Evolutionary conservation across 1,284 basidiomycete genomes (phyloP).

Genomic region (Thelephora terrestris): DNA sequence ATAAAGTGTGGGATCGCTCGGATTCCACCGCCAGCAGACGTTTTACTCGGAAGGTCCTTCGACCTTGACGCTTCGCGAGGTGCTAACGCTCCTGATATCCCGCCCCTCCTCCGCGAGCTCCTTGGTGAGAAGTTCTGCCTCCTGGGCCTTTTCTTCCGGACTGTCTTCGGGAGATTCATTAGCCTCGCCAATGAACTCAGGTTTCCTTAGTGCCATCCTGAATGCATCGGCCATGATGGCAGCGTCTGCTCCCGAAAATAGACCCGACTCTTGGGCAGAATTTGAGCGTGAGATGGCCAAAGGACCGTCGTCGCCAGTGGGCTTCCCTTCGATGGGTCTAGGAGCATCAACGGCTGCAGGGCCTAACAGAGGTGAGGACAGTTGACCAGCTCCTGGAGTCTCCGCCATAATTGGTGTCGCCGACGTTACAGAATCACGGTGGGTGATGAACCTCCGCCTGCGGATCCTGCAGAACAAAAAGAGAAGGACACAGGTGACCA

Average conservation of each 20-base stretch:
- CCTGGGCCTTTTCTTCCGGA: constrained; percentile 34
- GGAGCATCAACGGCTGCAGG: constrained; percentile 16
- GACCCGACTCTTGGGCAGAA: constrained; percentile 45
- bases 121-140: constrained; percentile 40
- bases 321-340: constrained; percentile 20
- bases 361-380: constrained; percentile 36
- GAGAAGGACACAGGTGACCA: constrained; percentile 50
- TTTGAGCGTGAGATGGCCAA: constrained; percentile 56
- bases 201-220: constrained; percentile 72
- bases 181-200: constrained; percentile 60
- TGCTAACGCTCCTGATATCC: constrained; percentile 70
- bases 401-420: constrained; percentile 73
- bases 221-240: constrained; percentile 85
- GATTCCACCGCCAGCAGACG: too few species aligned
- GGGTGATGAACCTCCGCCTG: constrained; percentile 35
- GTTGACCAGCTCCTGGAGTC: constrained; percentile 29
- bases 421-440: constrained; percentile 66
- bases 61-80: constrained; percentile 65
- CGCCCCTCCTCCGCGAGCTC: constrained; percentile 75
- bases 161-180: constrained; percentile 53
- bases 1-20: too few species aligned
- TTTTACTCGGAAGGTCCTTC: constrained; percentile 36
- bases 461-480: constrained; percentile 64
- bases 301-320: constrained; percentile 35
- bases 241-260: constrained; percentile 72